Base-by-base conservation (phyloP, 805 yeast genomes). In the Ogataea saltuana region DNA sequence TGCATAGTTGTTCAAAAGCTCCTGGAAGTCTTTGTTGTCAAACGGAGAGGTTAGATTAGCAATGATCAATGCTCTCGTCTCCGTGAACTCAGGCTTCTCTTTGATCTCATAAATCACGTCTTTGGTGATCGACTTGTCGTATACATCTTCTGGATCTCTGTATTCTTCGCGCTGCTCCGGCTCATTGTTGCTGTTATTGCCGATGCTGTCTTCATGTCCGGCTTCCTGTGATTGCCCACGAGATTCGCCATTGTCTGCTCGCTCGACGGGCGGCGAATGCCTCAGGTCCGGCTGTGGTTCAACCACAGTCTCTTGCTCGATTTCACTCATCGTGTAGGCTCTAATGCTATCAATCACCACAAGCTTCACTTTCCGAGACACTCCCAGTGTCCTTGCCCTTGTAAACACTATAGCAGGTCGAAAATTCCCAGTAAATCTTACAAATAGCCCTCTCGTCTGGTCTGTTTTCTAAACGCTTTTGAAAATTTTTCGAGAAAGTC, bases 11-110 rank as follows among this genome's bases (percentile, higher is more conserved):
- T 61, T 62, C 41, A 73, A 45, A 45, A 65, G 46, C 17, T 56
- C 58, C 49, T 71, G 74, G 44, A 73, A 68, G 41, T 60, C 62
- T 15, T 52, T 55, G 29, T 70, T 70, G 44, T 68, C 67, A 35
- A 71, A 56, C 10, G 72, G 71, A 4, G 63, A 51, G 12, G 70
- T 58, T 35, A 73, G 56, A 48, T 72, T 73, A 11, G 70, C 77
- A n/a, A 72, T 61, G 42, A 72, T 63, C 28, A 73, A 50, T 1
- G 76, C 75, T 37, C 77, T 56, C 4, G 77, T 72, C 39, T 61
- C 60, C 28, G 59, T 64, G 53, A 62, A 72, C 20, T 51, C 45
- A 4, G 75, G 61, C 13, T 52, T 53, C 4, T 60, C 64, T 23
- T 41, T 48, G 19, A 65, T 59, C 17, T 59, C 67, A 45, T 72